Evolutionary conservation across 257 asterid genomes (phyloP), one percentile per base, ranked within the genome.

Genomic region (Leonotis leonurus): DNA sequence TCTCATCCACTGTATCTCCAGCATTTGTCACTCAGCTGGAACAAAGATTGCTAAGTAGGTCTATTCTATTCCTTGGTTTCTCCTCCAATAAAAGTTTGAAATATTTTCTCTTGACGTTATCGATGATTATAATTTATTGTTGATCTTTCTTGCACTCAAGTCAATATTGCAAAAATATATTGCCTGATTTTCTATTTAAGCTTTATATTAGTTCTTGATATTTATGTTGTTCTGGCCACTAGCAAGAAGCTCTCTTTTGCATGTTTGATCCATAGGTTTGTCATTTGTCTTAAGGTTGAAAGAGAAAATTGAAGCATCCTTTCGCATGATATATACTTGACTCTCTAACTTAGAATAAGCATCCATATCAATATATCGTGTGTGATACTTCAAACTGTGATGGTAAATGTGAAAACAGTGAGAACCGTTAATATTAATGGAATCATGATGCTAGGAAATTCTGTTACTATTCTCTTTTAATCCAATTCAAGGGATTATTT

Each of bases 1-100:
- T 92, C 45, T 83, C 94, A 43, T 92, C 99, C 55, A 92, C 99
- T 48, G 96, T 92, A 64, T 92, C 99, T 75, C 99, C 99, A 16
- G 85, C 97, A 75, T 89, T 83, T 77, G 81, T 92, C 66, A 81
- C 83, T 75, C 89, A 80, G 70, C 86, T 92, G 20, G 94, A 86
- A 64, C 77, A 65, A 57, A 85, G 91, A 75, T 79, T 92, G 82
- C 85, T 81, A n/a, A 79, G 99, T 92, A 81, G 50, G 90, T 76
- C 44, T 65, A 43, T 71, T 71, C 33, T 36, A 21, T 53, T 61
- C 54, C 57, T 68, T 45, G 21, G n/a, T 8, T 50, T 10, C 11
- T 53, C 52, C 7, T 59, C 29, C 50, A 44, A 27, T 45, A 6
- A 29, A 30, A 39, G 40, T n/a, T n/a, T 56, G 36, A 55, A 4